Conservation (phyloP, 2,329 filamentous ascomycete species). For the Didymella keratinophila region DNA sequence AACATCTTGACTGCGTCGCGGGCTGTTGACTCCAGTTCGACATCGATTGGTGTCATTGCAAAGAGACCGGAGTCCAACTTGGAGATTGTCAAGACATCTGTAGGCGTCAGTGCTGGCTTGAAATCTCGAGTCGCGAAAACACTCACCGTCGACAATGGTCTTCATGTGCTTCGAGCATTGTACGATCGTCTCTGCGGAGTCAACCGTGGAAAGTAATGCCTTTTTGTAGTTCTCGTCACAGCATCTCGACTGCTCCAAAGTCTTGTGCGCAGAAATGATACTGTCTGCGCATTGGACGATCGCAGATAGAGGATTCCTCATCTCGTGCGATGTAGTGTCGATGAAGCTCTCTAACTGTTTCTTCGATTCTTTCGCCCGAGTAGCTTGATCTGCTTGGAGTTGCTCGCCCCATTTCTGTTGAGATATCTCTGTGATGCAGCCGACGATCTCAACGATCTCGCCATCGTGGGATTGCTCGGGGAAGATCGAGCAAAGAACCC, state of each 20-base stretch:
- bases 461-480: slow-evolving; percentile 34
- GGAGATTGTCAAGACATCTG: slow-evolving; percentile 53
- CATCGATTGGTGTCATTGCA: slow-evolving; percentile 51
- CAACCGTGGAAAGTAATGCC: slow-evolving; percentile 33
- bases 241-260: slow-evolving; percentile 12
- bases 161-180: slow-evolving; percentile 57
- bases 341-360: slow-evolving; percentile 42
- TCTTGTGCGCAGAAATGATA: slow-evolving; percentile 26
- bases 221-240: slow-evolving; percentile 23
- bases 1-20: slow-evolving; percentile 51
- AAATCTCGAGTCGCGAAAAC: too few relatives aligned
- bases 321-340: slow-evolving; percentile 51
- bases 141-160: slow-evolving; percentile 53
- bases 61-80: slow-evolving; percentile 56
- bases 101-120: too few relatives aligned
- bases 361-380: slow-evolving; percentile 31
- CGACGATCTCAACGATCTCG: slow-evolving; percentile 43
- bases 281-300: slow-evolving; percentile 55
- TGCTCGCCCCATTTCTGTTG: slow-evolving; percentile 49
- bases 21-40: slow-evolving; percentile 47
- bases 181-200: slow-evolving; percentile 54
- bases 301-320: slow-evolving; percentile 54
- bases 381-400: slow-evolving; percentile 39
- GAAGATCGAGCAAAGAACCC: slow-evolving; percentile 44
- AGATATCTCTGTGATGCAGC: slow-evolving; percentile 48